A percentile compares a stretch with the other conserved stretches of the same genome.
Evolutionary conservation across 179 eudicot genomes (phyloP).

Genomic region (Vitellaria paradoxa): DNA sequence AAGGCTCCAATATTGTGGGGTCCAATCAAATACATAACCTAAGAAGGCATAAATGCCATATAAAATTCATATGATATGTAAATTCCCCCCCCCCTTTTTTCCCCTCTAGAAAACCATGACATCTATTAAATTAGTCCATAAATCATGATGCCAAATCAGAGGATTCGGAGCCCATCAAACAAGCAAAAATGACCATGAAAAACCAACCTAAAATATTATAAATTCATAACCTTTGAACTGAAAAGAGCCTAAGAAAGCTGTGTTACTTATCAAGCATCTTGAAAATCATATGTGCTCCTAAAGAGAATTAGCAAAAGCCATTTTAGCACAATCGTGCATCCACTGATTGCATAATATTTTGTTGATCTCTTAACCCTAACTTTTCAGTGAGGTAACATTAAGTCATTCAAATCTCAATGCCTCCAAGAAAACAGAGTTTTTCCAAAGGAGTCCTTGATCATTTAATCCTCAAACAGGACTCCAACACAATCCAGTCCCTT

Average conservation of each 20-base stretch:
- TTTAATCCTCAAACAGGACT: not conserved
- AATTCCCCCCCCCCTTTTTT: not conserved
- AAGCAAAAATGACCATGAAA: no score
- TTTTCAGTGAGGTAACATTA: not conserved
- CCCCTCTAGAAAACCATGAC: not conserved
- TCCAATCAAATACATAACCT: no score
- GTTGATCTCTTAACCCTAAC: constrained; percentile 3
- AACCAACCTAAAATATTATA: no score
- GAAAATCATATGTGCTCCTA: not conserved
- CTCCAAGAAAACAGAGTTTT: not conserved
- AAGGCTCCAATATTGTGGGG: no score
- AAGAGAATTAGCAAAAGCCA: not conserved
- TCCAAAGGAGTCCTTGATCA: not conserved
- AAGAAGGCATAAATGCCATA: not conserved
- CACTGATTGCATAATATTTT: not conserved
- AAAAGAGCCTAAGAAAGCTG: not conserved
- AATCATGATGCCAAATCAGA: not conserved
- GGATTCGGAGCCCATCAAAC: no score
- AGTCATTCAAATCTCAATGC: no score
- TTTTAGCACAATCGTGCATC: not conserved
- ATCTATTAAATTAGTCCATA: not conserved
- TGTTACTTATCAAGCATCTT: not conserved
- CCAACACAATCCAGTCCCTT: no score
- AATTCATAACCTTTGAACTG: not conserved
- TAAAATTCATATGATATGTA: not conserved